Base-by-base conservation (phyloP, 305 asterid genomes). In the Ajuga reptans region DNA sequence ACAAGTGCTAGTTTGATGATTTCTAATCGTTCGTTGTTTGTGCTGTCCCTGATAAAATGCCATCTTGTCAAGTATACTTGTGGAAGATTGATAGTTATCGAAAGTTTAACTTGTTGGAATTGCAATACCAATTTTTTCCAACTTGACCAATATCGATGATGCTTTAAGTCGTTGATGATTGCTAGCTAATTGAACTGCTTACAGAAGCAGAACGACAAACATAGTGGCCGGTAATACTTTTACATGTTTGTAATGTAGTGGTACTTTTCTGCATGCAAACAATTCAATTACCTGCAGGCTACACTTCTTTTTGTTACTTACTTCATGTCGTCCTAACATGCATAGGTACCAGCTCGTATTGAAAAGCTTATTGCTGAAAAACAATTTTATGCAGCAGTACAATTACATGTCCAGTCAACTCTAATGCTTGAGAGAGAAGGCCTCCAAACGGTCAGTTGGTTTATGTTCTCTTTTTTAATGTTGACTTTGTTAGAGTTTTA, bases 371-470 rank as follows among this genome's bases (percentile, higher is more conserved):
- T 88, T 61, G 83, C 92, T 55, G 98, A 89, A 75, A 91, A 91
- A 77, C 93, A 91, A 84, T 94, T 91, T 81, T 94, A 94, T 76
- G 97, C 99, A 63, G 98, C 99, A 33, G 97, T 89, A 47, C 99
- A 94, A 50, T 75, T 91, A 75, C 98, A 91, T 74, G 97, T 87
- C 79, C 99, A 88, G 72, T 91, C 99, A 64, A 71, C 85, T 73
- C 75, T 91, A 78, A 94, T 94, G 99, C 97, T 91, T 68, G 98
- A 89, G 82, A 84, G 98, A 77, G 98, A 94, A 78, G 99, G 99
- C 74, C 95, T 94, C 79, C 99, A 91, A 76, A 87, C 92, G 83
- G 99, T 92, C 77, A 64, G 98, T 84, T 74, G 47, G 46, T 60
- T 64, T 68, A 39, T 60, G 24, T 51, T 61, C 36, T 51, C 41